phyloP scores from a whole-genome alignment of 352 stramenopile species.

The Phytopythium aichiense region DNA sequence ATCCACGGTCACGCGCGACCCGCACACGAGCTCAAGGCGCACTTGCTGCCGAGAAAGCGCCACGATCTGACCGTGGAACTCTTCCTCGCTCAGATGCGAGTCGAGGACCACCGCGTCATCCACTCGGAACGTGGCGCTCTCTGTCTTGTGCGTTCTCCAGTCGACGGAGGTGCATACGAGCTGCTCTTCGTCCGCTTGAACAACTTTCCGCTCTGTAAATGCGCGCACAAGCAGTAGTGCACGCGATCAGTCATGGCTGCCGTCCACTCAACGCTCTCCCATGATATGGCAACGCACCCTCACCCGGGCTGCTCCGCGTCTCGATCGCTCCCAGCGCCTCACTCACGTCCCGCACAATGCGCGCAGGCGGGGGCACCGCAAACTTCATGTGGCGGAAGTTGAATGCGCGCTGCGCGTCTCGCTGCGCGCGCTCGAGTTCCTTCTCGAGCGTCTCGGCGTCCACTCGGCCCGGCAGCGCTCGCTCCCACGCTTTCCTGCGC shows the following conservation, averaged over 20 bases:
- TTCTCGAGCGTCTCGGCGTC: slow-evolving; percentile 18
- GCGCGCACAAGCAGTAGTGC: background rate
- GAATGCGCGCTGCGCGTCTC: slow-evolving; percentile 29
- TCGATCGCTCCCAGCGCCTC: slow-evolving; percentile 11
- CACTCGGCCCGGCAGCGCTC: slow-evolving; percentile 3
- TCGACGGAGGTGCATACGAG: slow-evolving; percentile 2
- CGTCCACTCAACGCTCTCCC: background rate
- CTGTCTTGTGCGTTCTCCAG: background rate
- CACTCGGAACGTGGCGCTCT: slow-evolving; percentile 28
- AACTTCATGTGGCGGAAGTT: slow-evolving; percentile 55
- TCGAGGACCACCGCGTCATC: slow-evolving; percentile 48
- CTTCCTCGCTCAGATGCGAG: slow-evolving; percentile 48
- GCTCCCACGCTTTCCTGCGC: background rate
- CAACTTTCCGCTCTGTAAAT: background rate
- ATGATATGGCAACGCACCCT: background rate
- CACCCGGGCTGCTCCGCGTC: background rate
- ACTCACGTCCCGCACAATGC: slow-evolving; percentile 36
- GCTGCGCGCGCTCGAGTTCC: slow-evolving; percentile 23
- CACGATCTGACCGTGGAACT: slow-evolving; percentile 56
- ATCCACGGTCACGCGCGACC: slow-evolving; percentile 24
- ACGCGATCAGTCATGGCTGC: background rate
- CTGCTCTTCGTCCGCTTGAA: slow-evolving; percentile 9
- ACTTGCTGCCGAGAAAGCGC: slow-evolving; percentile 28
- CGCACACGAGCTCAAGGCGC: slow-evolving; percentile 49
- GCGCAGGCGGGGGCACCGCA: slow-evolving; percentile 30